These are phyloP conservation scores for Trichosporon faecale DNA, from an alignment of 1,284 basidiomycete species.

Conservation along the genomic window DNA sequence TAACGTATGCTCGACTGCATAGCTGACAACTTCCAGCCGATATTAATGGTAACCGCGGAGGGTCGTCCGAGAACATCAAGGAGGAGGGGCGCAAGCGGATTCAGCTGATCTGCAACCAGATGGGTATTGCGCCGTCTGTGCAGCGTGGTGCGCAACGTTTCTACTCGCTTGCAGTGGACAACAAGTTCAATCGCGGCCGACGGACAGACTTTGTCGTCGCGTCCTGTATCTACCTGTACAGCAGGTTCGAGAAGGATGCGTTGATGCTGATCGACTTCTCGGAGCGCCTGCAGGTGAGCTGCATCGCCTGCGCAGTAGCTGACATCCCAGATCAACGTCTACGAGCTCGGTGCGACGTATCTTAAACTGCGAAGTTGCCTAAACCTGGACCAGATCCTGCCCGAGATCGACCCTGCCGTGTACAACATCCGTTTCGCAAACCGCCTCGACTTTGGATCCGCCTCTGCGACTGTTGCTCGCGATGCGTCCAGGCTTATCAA, in stretches of 20 bases:
- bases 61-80: conserved; percentile 40
- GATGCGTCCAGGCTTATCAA: conserved; percentile 92
- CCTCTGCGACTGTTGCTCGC: conserved; percentile 84
- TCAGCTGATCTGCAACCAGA: conserved; percentile 70
- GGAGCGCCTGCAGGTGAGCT: conserved; percentile 74
- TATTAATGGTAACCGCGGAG: conserved; percentile 30
- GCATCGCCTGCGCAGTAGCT: background rate
- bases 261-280: conserved; percentile 99
- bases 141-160: conserved; percentile 77
- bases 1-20: background rate
- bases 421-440: conserved; percentile 96
- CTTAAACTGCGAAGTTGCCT: conserved; percentile 88
- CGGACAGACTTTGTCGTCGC: conserved; percentile 90
- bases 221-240: conserved; percentile 92
- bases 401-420: conserved; percentile 83
- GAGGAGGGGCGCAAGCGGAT: conserved; percentile 66
- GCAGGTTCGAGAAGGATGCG: conserved; percentile 76
- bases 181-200: conserved; percentile 89
- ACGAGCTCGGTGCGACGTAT: conserved; percentile 93
- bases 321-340: conserved; percentile 81
- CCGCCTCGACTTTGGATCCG: conserved; percentile 94
- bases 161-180: conserved; percentile 90
- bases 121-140: conserved; percentile 75
- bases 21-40: conserved; percentile 29
- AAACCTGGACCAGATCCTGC: conserved; percentile 67